Evolutionary conservation across 345 rosid species (phyloP), one percentile per base, ranked within the genome.

Genomic region (Schrenkiella parvula): DNA sequence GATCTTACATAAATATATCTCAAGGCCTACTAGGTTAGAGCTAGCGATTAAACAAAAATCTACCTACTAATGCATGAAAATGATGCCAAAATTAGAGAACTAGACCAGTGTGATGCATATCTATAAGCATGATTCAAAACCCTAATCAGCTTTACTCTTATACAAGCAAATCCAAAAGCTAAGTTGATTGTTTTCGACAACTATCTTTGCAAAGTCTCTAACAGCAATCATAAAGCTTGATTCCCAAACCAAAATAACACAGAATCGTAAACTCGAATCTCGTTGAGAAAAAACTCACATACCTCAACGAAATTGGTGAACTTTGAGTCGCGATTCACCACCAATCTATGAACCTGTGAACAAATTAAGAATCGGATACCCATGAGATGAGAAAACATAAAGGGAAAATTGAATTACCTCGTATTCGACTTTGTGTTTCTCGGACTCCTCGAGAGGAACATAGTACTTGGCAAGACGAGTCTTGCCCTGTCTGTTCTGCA

Each of bases 401-500:
- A 63, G 32, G 8, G 18, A 14, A 11, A 15, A 28, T 34, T 19
- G 48, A 18, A 13, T 53, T 62, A 89, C 98, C 93, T 93, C 98
- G 84, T 93, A 93, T 74, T 93, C 98, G 64, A 93, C 97, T 72
- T 85, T 90, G 87, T 93, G 97, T 83, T 93, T 93, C 90, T 93
- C 97, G 29, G 97, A 84, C 44, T 90, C 98, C 79, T 93, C 98
- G 48, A 93, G 95, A 60, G 98, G 98, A 29, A 93, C 96, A 66
- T 93, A 93, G 82, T 93, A 93, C 68, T 93, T 93, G 60, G 98
- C 98, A 9, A 93, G 96, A 80, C 97, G 97, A 62, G 98, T 93
- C 88, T 93, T 93, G 6, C 98, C 98, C 77, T 93, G 96, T 83
- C 98, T 85, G 82, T 93, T 93, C 81, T 93, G 98, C 76, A 93